A percentile compares a stretch with the other conserved stretches of the same genome.
These are phyloP conservation scores for Aspergillus calidoustus DNA, from an alignment of 2,329 filamentous ascomycete genomes.

Conservation along the genomic window DNA sequence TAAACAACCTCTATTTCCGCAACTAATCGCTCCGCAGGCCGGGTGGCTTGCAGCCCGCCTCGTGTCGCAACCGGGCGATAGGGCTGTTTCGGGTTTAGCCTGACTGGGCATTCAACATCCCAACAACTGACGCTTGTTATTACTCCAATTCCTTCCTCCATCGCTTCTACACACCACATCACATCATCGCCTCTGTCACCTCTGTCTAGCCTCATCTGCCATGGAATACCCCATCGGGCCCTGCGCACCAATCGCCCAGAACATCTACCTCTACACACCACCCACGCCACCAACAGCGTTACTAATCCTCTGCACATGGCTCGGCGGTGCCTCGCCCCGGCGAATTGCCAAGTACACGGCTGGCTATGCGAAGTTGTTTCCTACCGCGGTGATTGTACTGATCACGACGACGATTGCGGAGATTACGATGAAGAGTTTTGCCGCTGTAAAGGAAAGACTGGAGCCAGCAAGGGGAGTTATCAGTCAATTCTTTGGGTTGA, in stretches of 20 bases:
- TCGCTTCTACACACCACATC: not conserved
- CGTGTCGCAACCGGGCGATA: not conserved
- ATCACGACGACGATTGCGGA: slow-evolving; percentile 17
- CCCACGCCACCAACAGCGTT: not conserved
- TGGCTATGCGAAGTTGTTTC: slow-evolving; percentile 14
- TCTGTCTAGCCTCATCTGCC: not conserved
- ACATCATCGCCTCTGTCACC: not conserved
- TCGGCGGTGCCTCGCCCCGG: slow-evolving; percentile 18
- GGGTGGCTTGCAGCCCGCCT: not conserved
- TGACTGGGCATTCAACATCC: not conserved
- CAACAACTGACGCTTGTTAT: not conserved
- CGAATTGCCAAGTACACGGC: slow-evolving; percentile 21
- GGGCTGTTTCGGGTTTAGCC: not conserved
- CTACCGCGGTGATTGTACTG: slow-evolving; percentile 17
- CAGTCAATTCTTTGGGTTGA: not conserved
- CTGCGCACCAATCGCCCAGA: not conserved
- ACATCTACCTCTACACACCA: slow-evolving; percentile 5
- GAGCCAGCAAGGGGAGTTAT: slow-evolving; percentile 14
- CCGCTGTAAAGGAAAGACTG: slow-evolving; percentile 7
- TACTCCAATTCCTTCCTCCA: not conserved
- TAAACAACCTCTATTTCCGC: not conserved
- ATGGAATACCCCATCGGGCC: not conserved
- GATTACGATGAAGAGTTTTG: slow-evolving; percentile 1
- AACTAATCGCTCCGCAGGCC: not conserved
- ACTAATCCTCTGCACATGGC: slow-evolving; percentile 21